phyloP scores from a whole-genome alignment of 495 filamentous ascomycete genomes.

The Apodospora peruviana region DNA sequence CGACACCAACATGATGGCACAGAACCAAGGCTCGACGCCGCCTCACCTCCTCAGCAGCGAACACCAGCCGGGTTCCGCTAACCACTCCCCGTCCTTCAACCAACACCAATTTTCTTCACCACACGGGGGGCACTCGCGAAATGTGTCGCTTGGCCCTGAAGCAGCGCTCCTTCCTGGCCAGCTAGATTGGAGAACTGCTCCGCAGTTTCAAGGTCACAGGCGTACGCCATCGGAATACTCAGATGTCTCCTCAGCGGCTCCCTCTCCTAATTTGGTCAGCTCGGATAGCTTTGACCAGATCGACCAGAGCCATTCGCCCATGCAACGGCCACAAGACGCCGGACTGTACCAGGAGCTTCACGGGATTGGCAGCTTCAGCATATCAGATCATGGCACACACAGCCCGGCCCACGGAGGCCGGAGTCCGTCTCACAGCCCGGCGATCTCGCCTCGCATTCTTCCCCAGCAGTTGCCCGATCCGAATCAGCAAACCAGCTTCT shows the following conservation, averaged over 20 bases:
- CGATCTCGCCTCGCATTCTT: slow-evolving; percentile 74
- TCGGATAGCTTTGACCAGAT: slow-evolving; percentile 71
- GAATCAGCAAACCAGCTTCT: slow-evolving; percentile 46
- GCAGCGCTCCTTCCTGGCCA: slow-evolving; percentile 65
- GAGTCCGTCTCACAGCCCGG: slow-evolving; percentile 79
- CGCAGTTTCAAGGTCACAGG: slow-evolving; percentile 71
- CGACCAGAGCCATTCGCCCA: slow-evolving; percentile 72
- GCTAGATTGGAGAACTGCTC: slow-evolving; percentile 61
- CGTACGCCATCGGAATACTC: slow-evolving; percentile 87
- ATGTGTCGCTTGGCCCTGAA: slow-evolving; percentile 75
- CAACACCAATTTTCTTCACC: slow-evolving; percentile 52
- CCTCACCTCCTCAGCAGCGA: slow-evolving; percentile 66
- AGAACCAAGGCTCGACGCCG: slow-evolving; percentile 56
- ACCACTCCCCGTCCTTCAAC: slow-evolving; percentile 51
- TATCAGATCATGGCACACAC: slow-evolving; percentile 65
- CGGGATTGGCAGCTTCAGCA: slow-evolving; percentile 71
- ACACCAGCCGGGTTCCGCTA: slow-evolving; percentile 49
- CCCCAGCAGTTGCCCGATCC: slow-evolving; percentile 61
- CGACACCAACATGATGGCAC: slow-evolving; percentile 64
- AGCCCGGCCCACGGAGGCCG: slow-evolving; percentile 51
- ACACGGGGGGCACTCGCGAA: slow-evolving; percentile 60
- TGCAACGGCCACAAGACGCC: slow-evolving; percentile 69
- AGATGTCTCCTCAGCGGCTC: slow-evolving; percentile 71
- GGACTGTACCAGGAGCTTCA: slow-evolving; percentile 70
- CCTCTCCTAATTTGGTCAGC: slow-evolving; percentile 74